Evolutionary conservation across 1,139 yeast genomes (phyloP).

Genomic region (Saccharomyces hybrid): DNA sequence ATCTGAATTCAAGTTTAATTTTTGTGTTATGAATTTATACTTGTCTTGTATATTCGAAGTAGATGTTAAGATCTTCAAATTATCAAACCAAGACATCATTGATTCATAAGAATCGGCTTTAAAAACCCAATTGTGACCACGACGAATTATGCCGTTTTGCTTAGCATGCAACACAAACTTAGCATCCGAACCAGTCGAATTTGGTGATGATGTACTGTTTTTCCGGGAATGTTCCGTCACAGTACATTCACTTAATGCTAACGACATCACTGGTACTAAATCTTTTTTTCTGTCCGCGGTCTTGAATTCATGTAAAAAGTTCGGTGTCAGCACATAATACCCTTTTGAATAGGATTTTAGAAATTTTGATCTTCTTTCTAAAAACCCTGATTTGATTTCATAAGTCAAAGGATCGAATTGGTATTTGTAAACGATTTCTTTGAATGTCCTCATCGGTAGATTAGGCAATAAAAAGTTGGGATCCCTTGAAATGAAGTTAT

Average conservation of each 20-base stretch:
- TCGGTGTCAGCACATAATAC: slow-evolving; percentile 85
- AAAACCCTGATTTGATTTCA: slow-evolving; percentile 66
- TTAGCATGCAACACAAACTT: slow-evolving; percentile 77
- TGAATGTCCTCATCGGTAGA: slow-evolving; percentile 57
- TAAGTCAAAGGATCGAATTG: slow-evolving; percentile 62
- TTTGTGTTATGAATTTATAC: slow-evolving; percentile 18
- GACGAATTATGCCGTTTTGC: slow-evolving; percentile 55
- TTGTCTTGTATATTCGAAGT: slow-evolving; percentile 20
- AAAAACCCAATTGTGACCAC: slow-evolving; percentile 89
- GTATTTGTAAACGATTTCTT: slow-evolving; percentile 56
- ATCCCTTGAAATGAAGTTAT: slow-evolving; percentile 64
- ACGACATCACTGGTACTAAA: slow-evolving; percentile 74
- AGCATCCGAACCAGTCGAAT: slow-evolving; percentile 46
- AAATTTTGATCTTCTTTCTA: slow-evolving; percentile 85
- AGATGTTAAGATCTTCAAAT: slow-evolving; percentile 50
- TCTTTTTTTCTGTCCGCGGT: slow-evolving; percentile 74
- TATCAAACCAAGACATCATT: slow-evolving; percentile 80
- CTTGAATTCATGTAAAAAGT: slow-evolving; percentile 83
- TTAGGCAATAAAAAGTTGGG: slow-evolving; percentile 69
- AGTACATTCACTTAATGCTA: slow-evolving; percentile 72
- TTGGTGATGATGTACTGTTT: slow-evolving; percentile 2
- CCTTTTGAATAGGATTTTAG: slow-evolving; percentile 82
- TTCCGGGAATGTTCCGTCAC: slow-evolving; percentile 74
- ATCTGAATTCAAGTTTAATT: slow-evolving; percentile 14
- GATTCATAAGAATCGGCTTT: slow-evolving; percentile 68